Percentiles rank a stretch among this genome's conserved stretches.
Evolutionary conservation across 2,329 filamentous ascomycete species (phyloP).

Genomic region (Daldinia eschscholtzii): DNA sequence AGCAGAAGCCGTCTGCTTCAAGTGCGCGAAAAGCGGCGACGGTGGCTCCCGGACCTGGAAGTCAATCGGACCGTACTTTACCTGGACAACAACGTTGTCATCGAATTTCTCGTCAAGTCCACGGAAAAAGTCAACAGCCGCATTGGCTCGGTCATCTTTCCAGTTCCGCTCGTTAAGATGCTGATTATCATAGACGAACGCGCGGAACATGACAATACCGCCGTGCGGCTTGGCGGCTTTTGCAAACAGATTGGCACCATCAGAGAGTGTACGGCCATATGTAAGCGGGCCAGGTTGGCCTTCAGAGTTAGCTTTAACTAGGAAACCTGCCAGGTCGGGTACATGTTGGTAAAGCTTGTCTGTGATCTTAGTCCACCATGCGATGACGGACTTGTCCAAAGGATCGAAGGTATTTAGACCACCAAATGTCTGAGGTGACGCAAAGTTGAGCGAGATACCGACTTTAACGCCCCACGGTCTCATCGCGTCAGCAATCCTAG

Average conservation of each 20-base stretch:
- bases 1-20: slow-evolving; percentile 60
- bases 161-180: slow-evolving; percentile 68
- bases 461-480: slow-evolving; percentile 75
- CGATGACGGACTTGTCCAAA: slow-evolving; percentile 68
- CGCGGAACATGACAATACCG: slow-evolving; percentile 76
- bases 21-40: slow-evolving; percentile 72
- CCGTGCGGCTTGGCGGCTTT: slow-evolving; percentile 67
- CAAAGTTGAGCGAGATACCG: slow-evolving; percentile 77
- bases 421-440: slow-evolving; percentile 69
- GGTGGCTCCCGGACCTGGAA: slow-evolving; percentile 78
- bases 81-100: slow-evolving; percentile 78
- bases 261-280: slow-evolving; percentile 76
- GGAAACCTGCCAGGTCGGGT: slow-evolving; percentile 76
- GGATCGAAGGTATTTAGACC: slow-evolving; percentile 74
- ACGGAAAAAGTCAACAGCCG: slow-evolving; percentile 75
- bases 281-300: slow-evolving; percentile 77
- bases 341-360: slow-evolving; percentile 69
- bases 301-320: slow-evolving; percentile 79
- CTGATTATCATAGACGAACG: slow-evolving; percentile 75
- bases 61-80: slow-evolving; percentile 81
- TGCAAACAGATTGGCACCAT: slow-evolving; percentile 78
- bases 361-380: slow-evolving; percentile 73
- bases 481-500: slow-evolving; percentile 72
- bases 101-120: slow-evolving; percentile 74
- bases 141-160: slow-evolving; percentile 77